Conservation (phyloP, 2,329 filamentous ascomycete genomes). For the Colletotrichum karsti region DNA sequence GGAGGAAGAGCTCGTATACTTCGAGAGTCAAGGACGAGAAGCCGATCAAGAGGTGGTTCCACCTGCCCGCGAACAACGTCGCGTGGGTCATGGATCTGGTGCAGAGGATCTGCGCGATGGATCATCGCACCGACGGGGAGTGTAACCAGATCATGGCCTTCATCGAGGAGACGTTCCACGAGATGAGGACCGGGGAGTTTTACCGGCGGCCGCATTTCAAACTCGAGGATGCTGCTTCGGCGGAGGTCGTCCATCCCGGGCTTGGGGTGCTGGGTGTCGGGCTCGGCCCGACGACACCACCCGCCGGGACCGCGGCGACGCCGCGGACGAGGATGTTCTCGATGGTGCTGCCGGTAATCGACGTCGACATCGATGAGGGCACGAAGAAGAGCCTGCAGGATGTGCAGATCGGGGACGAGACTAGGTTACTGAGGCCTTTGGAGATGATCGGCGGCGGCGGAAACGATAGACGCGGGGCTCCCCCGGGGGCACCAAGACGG, state of each 20-base stretch:
- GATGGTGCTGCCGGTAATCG: slow-evolving; percentile 27
- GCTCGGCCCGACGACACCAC: neutral
- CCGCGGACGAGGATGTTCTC: slow-evolving; percentile 23
- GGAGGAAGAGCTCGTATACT: slow-evolving; percentile 19
- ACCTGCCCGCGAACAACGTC: slow-evolving; percentile 30
- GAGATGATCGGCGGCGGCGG: neutral
- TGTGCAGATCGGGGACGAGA: slow-evolving; percentile 23
- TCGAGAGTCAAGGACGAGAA: neutral
- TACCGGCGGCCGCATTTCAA: slow-evolving; percentile 30
- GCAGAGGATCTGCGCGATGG: slow-evolving; percentile 29
- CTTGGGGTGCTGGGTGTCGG: neutral
- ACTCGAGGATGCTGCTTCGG: neutral
- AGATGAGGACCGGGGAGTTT: slow-evolving; percentile 27
- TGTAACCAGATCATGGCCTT: slow-evolving; percentile 28
- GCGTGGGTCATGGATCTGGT: slow-evolving; percentile 31
- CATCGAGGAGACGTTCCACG: slow-evolving; percentile 30
- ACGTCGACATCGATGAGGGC: slow-evolving; percentile 30
- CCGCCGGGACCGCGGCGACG: neutral
- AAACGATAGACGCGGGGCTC: neutral
- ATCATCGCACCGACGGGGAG: slow-evolving; percentile 21
- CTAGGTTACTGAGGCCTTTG: neutral
- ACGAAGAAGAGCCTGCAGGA: slow-evolving; percentile 23
- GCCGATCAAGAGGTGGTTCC: slow-evolving; percentile 29
- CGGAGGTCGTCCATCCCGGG: neutral
- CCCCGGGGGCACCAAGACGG: neutral